These are phyloP conservation scores for Botrytis medusae DNA, from an alignment of 2,329 filamentous ascomycete genomes.

Conservation along the genomic window DNA sequence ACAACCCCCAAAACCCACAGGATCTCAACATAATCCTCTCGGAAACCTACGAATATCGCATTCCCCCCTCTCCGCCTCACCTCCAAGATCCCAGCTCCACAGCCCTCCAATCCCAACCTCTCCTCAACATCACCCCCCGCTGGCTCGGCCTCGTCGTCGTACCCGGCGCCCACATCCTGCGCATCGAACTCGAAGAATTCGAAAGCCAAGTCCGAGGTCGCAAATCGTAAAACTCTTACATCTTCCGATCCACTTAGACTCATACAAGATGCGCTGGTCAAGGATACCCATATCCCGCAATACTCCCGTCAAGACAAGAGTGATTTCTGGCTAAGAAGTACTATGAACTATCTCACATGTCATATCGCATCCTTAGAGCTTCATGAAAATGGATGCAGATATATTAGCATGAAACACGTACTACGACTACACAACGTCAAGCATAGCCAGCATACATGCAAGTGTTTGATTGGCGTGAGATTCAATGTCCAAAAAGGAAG, in stretches of 20 bases:
- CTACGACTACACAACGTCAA: neutral
- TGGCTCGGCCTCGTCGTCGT: slow-evolving; percentile 89
- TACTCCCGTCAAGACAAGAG: neutral
- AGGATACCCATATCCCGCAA: neutral
- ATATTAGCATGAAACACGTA: neutral
- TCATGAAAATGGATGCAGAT: neutral
- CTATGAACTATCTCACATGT: neutral
- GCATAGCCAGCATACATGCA: neutral
- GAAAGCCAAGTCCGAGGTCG: slow-evolving; percentile 44
- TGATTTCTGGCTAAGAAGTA: neutral
- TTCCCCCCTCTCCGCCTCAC: slow-evolving; percentile 57
- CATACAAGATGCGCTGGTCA: neutral
- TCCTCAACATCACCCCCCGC: slow-evolving; percentile 64
- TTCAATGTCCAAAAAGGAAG: no score
- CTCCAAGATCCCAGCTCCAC: neutral
- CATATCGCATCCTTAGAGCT: neutral
- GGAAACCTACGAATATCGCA: slow-evolving; percentile 85
- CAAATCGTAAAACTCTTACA: neutral
- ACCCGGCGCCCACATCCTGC: slow-evolving; percentile 79
- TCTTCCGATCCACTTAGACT: neutral
- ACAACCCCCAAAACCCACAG: slow-evolving; percentile 46
- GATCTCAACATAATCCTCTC: slow-evolving; percentile 86
- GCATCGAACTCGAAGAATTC: slow-evolving; percentile 85
- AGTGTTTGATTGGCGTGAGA: no score
- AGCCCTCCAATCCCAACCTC: slow-evolving; percentile 18